phyloP scores from a whole-genome alignment of 1,284 basidiomycete species.

The Malassezia restricta region DNA sequence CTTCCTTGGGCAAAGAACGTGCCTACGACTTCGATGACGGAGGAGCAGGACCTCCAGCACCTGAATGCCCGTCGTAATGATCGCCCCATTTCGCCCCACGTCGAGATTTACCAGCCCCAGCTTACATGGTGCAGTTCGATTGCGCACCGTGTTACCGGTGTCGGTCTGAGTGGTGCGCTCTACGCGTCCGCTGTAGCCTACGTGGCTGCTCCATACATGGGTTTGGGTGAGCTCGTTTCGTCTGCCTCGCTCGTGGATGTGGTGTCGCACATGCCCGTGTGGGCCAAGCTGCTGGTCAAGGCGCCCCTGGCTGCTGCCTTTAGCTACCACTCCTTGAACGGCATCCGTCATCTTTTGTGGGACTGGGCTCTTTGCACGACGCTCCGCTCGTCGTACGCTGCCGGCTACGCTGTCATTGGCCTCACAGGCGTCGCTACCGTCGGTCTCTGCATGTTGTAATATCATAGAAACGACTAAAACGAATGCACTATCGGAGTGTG shows the following conservation, averaged over 20 bases:
- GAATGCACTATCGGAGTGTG: constrained; percentile 8
- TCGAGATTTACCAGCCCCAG: constrained; percentile 93
- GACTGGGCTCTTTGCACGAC: constrained; percentile 73
- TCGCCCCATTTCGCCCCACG: constrained; percentile 80
- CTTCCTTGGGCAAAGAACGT: constrained; percentile 5
- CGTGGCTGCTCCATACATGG: constrained; percentile 63
- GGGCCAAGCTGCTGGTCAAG: constrained; percentile 42
- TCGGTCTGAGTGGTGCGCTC: constrained; percentile 55
- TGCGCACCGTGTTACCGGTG: constrained; percentile 71
- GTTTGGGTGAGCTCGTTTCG: constrained; percentile 54
- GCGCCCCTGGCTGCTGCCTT: constrained; percentile 26
- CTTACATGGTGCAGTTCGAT: constrained; percentile 75
- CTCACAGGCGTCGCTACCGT: constrained; percentile 25
- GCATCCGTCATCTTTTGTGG: constrained; percentile 81
- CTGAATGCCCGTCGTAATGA: constrained; percentile 73
- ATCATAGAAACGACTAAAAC: not conserved
- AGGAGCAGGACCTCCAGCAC: constrained; percentile 55
- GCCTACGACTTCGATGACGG: constrained; percentile 42
- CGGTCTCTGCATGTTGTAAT: constrained; percentile 27
- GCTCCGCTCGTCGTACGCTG: constrained; percentile 31
- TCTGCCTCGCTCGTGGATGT: constrained; percentile 65
- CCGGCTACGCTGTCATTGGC: constrained; percentile 36
- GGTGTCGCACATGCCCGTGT: constrained; percentile 51
- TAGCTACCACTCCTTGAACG: constrained; percentile 74
- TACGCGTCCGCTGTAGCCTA: constrained; percentile 82